phyloP scores from a whole-genome alignment of 441 rosid genomes.

The Melastoma candidum region DNA sequence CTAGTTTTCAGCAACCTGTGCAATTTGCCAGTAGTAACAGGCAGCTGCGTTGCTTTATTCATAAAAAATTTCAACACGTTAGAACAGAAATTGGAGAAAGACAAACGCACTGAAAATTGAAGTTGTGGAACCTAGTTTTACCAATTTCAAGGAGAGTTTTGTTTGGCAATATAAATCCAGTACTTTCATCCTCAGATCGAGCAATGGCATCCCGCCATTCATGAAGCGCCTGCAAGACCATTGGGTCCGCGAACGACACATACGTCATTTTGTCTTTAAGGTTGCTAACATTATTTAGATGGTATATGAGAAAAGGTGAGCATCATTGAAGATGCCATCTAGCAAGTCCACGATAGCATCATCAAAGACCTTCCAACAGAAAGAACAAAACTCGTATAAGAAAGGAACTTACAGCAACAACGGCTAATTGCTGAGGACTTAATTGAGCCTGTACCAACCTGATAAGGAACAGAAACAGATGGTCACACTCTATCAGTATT shows the following conservation, averaged over 20 bases:
- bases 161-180: slow-evolving; percentile 84
- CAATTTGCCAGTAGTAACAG: slow-evolving; percentile 45
- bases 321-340: no score
- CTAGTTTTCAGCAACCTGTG: slow-evolving; percentile 45
- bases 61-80: slow-evolving; percentile 13
- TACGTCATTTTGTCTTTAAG: slow-evolving; percentile 4
- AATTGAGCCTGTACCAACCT: slow-evolving; percentile 65
- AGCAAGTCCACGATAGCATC: no score
- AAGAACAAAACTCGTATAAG: no score
- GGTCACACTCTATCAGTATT: not conserved
- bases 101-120: not conserved
- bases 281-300: not conserved
- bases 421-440: slow-evolving; percentile 71
- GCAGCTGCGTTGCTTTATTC: slow-evolving; percentile 77
- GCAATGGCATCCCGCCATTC: slow-evolving; percentile 87
- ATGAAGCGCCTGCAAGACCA: slow-evolving; percentile 55
- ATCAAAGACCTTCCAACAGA: no score
- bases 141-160: slow-evolving; percentile 79
- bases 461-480: slow-evolving; percentile 17
- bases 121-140: slow-evolving; percentile 14
- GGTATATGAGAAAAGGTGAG: not conserved
- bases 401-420: slow-evolving; percentile 53
- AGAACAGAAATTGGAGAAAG: slow-evolving; percentile 7
- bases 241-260: not conserved
- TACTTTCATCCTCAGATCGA: slow-evolving; percentile 87